A percentile compares a stretch with the other conserved stretches of the same genome.
phyloP scores from a whole-genome alignment of 805 yeast species.

The Starmerella sirachaensis region DNA sequence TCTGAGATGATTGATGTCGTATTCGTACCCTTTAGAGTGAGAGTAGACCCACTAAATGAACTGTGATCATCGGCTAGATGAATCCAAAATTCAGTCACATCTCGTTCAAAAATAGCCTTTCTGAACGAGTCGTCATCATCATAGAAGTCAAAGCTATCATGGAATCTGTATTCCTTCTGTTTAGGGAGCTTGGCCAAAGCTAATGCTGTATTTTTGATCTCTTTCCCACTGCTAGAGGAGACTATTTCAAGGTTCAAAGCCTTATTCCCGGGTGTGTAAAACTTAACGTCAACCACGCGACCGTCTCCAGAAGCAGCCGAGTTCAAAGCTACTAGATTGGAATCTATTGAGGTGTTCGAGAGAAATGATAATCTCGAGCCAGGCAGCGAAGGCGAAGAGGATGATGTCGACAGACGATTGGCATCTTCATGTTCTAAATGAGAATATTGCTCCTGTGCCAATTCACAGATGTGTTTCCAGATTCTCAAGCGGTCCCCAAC shows the following conservation, averaged over 20 bases:
- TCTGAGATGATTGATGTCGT: too few relatives aligned
- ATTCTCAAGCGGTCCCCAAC: constrained; percentile 76
- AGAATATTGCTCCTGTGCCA: constrained; percentile 17
- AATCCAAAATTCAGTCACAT: constrained; percentile 12
- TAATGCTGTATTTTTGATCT: neutral
- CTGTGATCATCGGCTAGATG: neutral
- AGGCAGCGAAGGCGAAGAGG: neutral
- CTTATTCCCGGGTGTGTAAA: constrained; percentile 3
- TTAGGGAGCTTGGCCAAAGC: constrained; percentile 5
- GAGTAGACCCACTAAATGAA: too few relatives aligned
- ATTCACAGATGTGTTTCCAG: constrained; percentile 42
- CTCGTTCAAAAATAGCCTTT: constrained; percentile 5
- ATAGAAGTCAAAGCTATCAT: constrained; percentile 9
- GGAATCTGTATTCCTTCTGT: constrained; percentile 21
- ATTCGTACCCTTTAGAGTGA: too few relatives aligned
- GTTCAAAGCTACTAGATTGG: too few relatives aligned
- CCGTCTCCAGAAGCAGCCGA: too few relatives aligned
- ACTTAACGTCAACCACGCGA: too few relatives aligned
- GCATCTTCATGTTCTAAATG: neutral
- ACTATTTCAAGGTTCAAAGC: constrained; percentile 4
- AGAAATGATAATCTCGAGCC: too few relatives aligned
- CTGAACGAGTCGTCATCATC: neutral
- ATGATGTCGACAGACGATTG: neutral
- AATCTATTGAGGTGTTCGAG: too few relatives aligned
- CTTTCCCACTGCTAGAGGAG: neutral